Conservation (phyloP, 495 filamentous ascomycete species). For the Penicillium turbatum region DNA sequence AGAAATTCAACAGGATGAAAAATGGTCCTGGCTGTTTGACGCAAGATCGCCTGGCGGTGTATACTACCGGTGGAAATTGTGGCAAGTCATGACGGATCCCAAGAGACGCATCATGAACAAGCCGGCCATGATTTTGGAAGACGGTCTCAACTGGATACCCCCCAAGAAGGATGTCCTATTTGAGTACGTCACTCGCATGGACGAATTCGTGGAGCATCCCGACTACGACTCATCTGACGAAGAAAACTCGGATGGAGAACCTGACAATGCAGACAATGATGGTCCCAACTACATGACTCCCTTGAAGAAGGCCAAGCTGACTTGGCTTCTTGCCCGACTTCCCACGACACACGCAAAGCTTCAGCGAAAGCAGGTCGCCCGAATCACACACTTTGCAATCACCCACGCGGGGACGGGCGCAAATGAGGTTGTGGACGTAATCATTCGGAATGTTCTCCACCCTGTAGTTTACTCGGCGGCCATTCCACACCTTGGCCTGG, state of each 20-base stretch:
- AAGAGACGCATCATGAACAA: conserved; percentile 26
- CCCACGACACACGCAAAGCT: conserved; percentile 72
- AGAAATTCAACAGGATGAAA: conserved; percentile 75
- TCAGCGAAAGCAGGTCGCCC: conserved; percentile 79
- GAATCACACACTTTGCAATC: conserved; percentile 85
- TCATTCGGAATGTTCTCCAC: conserved; percentile 71
- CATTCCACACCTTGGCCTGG: conserved; percentile 50
- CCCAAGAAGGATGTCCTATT: conserved; percentile 64
- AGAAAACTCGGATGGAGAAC: conserved; percentile 75
- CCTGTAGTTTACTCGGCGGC: conserved; percentile 62
- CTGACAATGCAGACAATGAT: conserved; percentile 47
- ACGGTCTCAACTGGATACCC: conserved; percentile 63
- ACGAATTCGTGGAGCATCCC: conserved; percentile 73
- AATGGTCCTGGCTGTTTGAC: conserved; percentile 95
- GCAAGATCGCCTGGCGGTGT: conserved; percentile 71
- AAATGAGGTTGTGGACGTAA: conserved; percentile 85
- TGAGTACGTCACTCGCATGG: conserved; percentile 67
- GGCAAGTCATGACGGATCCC: conserved; percentile 66
- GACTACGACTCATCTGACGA: conserved; percentile 89
- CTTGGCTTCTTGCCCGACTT: conserved; percentile 72
- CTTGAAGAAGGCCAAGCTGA: conserved; percentile 76
- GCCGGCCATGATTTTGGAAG: conserved; percentile 58
- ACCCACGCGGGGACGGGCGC: conserved; percentile 73
- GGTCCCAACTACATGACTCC: conserved; percentile 77
- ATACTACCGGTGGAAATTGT: conserved; percentile 89